Conservation (phyloP, 257 asterid genomes). For the Solanum habrochaites region DNA sequence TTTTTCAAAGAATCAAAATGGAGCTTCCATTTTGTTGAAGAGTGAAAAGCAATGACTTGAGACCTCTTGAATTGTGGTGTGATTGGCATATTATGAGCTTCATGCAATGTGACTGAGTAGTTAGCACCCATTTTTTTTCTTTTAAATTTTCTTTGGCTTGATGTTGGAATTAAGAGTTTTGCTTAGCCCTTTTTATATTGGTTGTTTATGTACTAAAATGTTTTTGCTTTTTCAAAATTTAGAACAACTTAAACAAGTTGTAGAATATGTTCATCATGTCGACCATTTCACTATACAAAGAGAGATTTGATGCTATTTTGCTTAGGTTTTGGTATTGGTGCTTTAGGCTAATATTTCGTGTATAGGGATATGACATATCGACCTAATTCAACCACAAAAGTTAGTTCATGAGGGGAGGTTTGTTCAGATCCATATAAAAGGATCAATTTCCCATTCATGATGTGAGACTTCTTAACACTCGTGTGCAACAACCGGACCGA, state of each 20-base stretch:
- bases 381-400: background rate
- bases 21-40: constrained; percentile 39
- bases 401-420: background rate
- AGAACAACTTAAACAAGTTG: background rate
- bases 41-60: constrained; percentile 28
- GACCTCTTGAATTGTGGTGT: constrained; percentile 8
- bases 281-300: background rate
- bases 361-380: background rate
- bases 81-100: background rate
- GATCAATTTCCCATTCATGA: background rate
- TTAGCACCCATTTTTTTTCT: background rate
- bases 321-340: background rate
- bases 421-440: too few species aligned
- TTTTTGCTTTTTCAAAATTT: background rate
- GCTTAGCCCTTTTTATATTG: constrained; percentile 15
- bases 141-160: constrained; percentile 5
- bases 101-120: background rate
- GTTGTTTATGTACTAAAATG: background rate
- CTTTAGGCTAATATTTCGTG: background rate
- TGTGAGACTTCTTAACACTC: background rate
- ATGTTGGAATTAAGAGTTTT: background rate
- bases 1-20: constrained; percentile 35
- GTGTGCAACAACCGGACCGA: too few species aligned
- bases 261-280: constrained; percentile 27
- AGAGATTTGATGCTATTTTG: background rate